These are phyloP conservation scores for Xylariaceae sp. DNA, from an alignment of 2,329 filamentous ascomycete species.

Conservation along the genomic window DNA sequence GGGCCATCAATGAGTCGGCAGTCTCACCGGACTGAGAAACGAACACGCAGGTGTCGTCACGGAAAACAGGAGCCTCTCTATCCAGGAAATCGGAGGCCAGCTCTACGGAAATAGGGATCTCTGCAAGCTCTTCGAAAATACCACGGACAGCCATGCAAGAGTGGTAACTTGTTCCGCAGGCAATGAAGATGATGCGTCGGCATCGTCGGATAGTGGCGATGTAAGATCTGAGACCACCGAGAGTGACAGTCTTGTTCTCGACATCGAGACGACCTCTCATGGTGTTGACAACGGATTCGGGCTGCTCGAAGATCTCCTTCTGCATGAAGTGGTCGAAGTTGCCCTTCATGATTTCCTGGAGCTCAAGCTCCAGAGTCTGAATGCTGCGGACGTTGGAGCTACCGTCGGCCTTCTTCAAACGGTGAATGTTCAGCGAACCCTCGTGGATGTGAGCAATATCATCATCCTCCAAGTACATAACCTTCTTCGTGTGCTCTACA, in stretches of 20 bases:
- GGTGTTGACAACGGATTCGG: constrained; percentile 98
- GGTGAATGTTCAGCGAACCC: constrained; percentile 97
- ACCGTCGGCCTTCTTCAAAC: constrained; percentile 92
- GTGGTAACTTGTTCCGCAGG: constrained; percentile 96
- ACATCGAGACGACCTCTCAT: constrained; percentile 98
- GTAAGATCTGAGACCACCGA: constrained; percentile 93
- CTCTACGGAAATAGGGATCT: constrained; percentile 96
- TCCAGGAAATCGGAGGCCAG: constrained; percentile 97
- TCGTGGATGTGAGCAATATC: constrained; percentile 99
- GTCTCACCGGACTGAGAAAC: constrained; percentile 99
- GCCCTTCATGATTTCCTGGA: constrained; percentile 99
- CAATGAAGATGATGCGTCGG: constrained; percentile 97
- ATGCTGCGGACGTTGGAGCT: constrained; percentile 96
- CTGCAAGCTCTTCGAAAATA: constrained; percentile 94
- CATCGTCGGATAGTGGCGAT: constrained; percentile 94
- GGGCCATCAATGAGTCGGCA: constrained; percentile 92
- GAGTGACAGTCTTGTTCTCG: constrained; percentile 88
- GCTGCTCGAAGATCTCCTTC: constrained; percentile 99
- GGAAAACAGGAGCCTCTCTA: constrained; percentile 93
- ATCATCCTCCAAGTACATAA: constrained; percentile 98
- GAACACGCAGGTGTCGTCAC: constrained; percentile 97
- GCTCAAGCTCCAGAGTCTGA: constrained; percentile 96
- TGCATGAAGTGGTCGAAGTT: constrained; percentile 99
- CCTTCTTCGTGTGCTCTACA: constrained; percentile 99
- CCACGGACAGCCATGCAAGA: constrained; percentile 99